Evolutionary conservation across 768 basidiomycete species (phyloP), one percentile per base, ranked within the genome.

Genomic region (Podaxis mareebaensis): DNA sequence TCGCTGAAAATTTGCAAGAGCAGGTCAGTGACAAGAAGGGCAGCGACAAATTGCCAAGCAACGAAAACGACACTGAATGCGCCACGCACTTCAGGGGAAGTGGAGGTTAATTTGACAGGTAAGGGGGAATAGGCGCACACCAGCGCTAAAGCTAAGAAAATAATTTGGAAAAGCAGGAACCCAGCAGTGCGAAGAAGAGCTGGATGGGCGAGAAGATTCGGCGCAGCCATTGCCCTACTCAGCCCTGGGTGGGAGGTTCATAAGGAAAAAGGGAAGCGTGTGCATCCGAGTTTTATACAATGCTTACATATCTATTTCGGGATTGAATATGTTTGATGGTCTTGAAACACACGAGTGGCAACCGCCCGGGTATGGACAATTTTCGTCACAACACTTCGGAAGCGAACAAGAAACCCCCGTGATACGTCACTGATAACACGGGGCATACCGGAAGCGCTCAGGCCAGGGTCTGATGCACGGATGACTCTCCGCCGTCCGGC

Each of bases 51-150:
- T 22, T 59, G 58, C 58, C 58, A 59, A 49, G 48, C 58, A 12
- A 59, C 58, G 48, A 59, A 59, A 1, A 59, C 58, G 33, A 59
- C 58, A 17, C 58, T 38, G 33, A 59, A 59, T 12, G 58, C 46
- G 3, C 48, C 58, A n/a, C 58, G 58, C 28, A 49, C 58, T 38
- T 59, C 58, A 4, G 46, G 28, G 8, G 58, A 59, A 17, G 58
- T 59, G 15, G 58, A 59, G 6, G 44, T 49, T 26, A 59, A 28
- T 6, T 59, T 48, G 28, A 59, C 22, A 17, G 58, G 46, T 49
- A 59, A 15, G 36, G 58, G 58, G 36, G 58, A 22, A 20, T 51
- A 26, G 6, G 48, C 17, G 28, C 58, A 59, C 33, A 36, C 58
- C 58, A 49, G 15, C 36, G 48, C 48, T 5, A 59, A 26, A 36